Percentiles rank a stretch among this genome's conserved stretches.
Evolutionary conservation across 2,329 filamentous ascomycete genomes (phyloP).

Genomic region (Paracorniculantispora psalliotae): DNA sequence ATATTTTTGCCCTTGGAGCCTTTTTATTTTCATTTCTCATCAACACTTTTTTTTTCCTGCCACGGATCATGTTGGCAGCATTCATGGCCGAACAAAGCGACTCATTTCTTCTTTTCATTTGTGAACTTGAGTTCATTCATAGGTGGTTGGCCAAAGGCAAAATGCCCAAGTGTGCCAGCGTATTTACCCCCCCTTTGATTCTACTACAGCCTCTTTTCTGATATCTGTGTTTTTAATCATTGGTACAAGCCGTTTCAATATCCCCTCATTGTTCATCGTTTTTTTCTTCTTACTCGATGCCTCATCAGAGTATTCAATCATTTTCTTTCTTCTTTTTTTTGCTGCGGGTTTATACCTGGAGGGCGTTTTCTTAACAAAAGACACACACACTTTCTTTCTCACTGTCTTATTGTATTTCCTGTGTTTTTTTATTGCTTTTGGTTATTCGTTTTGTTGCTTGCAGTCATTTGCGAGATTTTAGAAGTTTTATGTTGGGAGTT

Average conservation of each 20-base stretch:
- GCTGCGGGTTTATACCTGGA: background rate
- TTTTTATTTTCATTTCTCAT: conserved; percentile 10
- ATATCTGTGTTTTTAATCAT: conserved; percentile 5
- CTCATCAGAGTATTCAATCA: background rate
- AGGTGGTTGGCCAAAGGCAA: background rate
- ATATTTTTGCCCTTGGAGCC: conserved; percentile 7
- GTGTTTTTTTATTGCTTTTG: background rate
- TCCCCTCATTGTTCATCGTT: background rate
- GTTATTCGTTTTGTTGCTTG: background rate
- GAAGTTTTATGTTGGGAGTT: background rate
- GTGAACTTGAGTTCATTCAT: conserved; percentile 8
- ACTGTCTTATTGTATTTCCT: conserved; percentile 5
- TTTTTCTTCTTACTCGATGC: background rate
- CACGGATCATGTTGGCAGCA: conserved; percentile 2
- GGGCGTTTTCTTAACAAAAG: background rate
- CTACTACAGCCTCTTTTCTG: conserved; percentile 1
- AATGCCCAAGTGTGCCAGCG: background rate
- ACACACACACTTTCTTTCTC: background rate
- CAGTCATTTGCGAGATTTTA: background rate
- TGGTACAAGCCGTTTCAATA: background rate
- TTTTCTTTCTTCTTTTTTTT: no score
- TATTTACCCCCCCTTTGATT: background rate
- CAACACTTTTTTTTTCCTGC: conserved; percentile 1
- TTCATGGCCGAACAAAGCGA: conserved; percentile 7
- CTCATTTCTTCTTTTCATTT: conserved; percentile 9